These are phyloP conservation scores for Fusarium sp. DNA, from an alignment of 2,329 filamentous ascomycete species.

Conservation along the genomic window DNA sequence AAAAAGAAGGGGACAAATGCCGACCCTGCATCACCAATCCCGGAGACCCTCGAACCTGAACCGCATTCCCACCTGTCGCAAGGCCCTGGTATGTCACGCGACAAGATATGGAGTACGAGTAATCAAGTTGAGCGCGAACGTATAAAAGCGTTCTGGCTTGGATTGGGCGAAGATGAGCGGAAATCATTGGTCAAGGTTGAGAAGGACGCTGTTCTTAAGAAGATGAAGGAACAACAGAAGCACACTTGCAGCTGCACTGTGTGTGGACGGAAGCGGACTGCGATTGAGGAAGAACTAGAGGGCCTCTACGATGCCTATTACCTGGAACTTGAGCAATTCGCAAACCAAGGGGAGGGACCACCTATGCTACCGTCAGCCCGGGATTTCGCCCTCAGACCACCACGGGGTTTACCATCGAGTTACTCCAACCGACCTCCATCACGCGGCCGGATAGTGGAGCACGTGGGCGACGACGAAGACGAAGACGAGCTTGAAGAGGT, in stretches of 20 bases:
- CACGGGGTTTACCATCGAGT: conserved; percentile 69
- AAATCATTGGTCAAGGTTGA: conserved; percentile 97
- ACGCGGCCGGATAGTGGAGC: conserved; percentile 79
- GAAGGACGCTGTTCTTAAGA: conserved; percentile 96
- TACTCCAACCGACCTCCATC: conserved; percentile 78
- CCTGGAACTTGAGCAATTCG: conserved; percentile 96
- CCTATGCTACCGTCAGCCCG: conserved; percentile 66
- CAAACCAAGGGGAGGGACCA: conserved; percentile 81
- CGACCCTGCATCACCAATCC: conserved; percentile 40
- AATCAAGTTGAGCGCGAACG: conserved; percentile 94
- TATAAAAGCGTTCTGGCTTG: conserved; percentile 98
- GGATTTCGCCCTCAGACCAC: conserved; percentile 71
- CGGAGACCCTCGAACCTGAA: conserved; percentile 34
- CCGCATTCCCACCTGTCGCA: conserved; percentile 50
- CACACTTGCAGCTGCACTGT: conserved; percentile 99
- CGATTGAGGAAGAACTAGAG: conserved; percentile 97
- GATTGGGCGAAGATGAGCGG: conserved; percentile 91
- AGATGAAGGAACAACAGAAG: conserved; percentile 99
- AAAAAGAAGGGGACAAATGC: conserved; percentile 67
- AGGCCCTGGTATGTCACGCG: conserved; percentile 70
- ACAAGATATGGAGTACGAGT: conserved; percentile 98
- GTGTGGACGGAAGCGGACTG: conserved; percentile 93
- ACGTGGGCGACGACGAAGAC: conserved; percentile 69
- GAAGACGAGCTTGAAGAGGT: conserved; percentile 67
- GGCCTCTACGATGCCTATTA: conserved; percentile 99